Evolutionary conservation across 805 yeast genomes (phyloP).

Genomic region (Soucietia sequanensis): DNA sequence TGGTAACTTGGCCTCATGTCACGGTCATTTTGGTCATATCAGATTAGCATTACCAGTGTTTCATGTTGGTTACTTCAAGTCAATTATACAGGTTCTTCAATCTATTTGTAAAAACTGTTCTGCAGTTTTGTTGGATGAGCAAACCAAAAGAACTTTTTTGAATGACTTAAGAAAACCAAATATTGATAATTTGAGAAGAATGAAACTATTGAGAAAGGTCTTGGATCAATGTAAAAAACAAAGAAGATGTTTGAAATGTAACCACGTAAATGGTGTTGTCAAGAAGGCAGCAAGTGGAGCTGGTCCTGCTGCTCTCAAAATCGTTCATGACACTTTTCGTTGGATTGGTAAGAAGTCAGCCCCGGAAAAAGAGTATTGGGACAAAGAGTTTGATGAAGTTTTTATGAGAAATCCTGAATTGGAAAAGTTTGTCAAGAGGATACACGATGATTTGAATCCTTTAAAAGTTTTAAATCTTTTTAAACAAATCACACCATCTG

Average conservation of each 20-base stretch:
- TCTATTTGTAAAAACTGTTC: conserved; percentile 91
- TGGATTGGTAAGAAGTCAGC: conserved; percentile 91
- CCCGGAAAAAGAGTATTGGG: conserved; percentile 84
- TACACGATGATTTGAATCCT: conserved; percentile 93
- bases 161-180: conserved; percentile 84
- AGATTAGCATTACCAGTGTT: conserved; percentile 92
- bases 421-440: conserved; percentile 80
- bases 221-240: conserved; percentile 94
- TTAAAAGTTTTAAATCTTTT: conserved; percentile 82
- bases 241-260: conserved; percentile 84
- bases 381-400: conserved; percentile 77
- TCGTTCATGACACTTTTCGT: conserved; percentile 92
- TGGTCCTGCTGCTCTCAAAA: conserved; percentile 90
- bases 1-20: conserved; percentile 90
- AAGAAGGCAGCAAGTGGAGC: conserved; percentile 92
- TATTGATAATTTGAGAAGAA: conserved; percentile 85
- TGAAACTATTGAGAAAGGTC: conserved; percentile 80
- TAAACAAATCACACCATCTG: conserved; percentile 80
- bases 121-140: conserved; percentile 69
- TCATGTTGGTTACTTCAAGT: conserved; percentile 96
- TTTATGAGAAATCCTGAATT: conserved; percentile 78
- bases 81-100: conserved; percentile 83
- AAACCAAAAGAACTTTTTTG: conserved; percentile 63
- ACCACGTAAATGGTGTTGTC: conserved; percentile 92
- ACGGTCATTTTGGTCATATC: conserved; percentile 97